Conservation (phyloP, 345 rosid species). For the Salix koriyanagi region DNA sequence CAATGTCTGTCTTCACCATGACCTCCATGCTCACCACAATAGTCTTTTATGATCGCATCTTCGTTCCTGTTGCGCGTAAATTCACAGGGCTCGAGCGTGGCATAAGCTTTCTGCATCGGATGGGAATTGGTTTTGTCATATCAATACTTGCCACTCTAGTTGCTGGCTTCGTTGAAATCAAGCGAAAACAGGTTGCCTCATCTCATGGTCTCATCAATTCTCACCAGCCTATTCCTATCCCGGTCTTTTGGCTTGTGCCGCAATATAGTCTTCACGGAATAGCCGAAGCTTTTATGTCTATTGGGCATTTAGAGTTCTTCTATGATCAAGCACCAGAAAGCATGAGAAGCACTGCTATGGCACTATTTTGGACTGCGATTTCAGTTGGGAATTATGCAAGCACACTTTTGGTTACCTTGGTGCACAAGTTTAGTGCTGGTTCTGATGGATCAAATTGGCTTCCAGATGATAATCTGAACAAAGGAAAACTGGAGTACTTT, state of each 20-base stretch:
- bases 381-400: slow-evolving; percentile 68
- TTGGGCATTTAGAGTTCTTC: slow-evolving; percentile 81
- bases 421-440: slow-evolving; percentile 56
- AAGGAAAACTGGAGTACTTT: slow-evolving; percentile 74
- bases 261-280: slow-evolving; percentile 77
- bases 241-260: slow-evolving; percentile 75
- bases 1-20: slow-evolving; percentile 85
- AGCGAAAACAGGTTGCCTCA: slow-evolving; percentile 50
- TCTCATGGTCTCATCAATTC: slow-evolving; percentile 36
- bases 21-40: slow-evolving; percentile 66
- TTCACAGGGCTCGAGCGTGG: slow-evolving; percentile 79
- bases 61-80: slow-evolving; percentile 51
- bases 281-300: slow-evolving; percentile 85
- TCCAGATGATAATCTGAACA: slow-evolving; percentile 63
- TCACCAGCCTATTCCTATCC: slow-evolving; percentile 45
- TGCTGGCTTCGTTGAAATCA: slow-evolving; percentile 66
- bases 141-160: slow-evolving; percentile 69
- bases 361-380: slow-evolving; percentile 69
- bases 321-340: slow-evolving; percentile 87
- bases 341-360: slow-evolving; percentile 78
- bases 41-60: slow-evolving; percentile 57
- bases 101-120: slow-evolving; percentile 65
- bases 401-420: slow-evolving; percentile 60
- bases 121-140: slow-evolving; percentile 78
- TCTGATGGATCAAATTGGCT: slow-evolving; percentile 81